phyloP scores from a whole-genome alignment of 805 yeast species.

The Aciculoconidium aculeatum region DNA sequence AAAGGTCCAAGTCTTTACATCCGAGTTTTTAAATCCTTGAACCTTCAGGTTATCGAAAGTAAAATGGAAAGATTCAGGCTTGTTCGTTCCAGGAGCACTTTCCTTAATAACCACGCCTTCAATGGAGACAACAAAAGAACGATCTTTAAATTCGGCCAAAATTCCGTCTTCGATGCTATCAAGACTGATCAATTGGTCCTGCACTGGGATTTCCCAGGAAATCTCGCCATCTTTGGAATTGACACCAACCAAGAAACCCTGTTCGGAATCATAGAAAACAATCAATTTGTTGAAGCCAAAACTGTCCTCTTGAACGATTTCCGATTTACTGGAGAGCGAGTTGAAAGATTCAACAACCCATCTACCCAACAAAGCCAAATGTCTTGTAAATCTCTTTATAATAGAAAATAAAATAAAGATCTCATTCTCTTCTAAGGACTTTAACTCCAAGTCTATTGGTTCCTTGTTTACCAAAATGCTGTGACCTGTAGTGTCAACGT shows the following conservation, averaged over 20 bases:
- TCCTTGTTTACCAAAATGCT: conserved; percentile 22
- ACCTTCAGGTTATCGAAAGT: conserved; percentile 11
- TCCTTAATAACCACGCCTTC: no score
- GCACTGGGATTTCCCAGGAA: conserved; percentile 5
- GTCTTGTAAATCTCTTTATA: conserved; percentile 21
- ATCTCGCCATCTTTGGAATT: conserved; percentile 7
- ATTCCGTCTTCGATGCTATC: no score
- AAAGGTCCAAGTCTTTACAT: conserved; percentile 27
- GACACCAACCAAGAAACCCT: conserved; percentile 6
- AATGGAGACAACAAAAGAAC: no score
- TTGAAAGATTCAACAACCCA: conserved; percentile 12
- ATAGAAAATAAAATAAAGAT: conserved; percentile 7
- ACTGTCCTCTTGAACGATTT: conserved; percentile 12
- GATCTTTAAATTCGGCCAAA: no score
- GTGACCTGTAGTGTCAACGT: conserved; percentile 3
- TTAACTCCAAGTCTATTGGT: conserved; percentile 27
- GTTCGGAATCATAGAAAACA: conserved; percentile 18
- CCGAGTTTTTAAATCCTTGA: conserved; percentile 16
- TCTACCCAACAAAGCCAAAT: conserved; percentile 29
- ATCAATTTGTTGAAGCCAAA: conserved; percentile 31
- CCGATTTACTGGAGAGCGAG: background rate
- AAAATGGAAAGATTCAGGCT: no score
- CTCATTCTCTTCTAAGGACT: conserved; percentile 23
- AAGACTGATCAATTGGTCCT: no score
- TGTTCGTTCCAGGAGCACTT: no score